A percentile compares a stretch with the other conserved stretches of the same genome.
phyloP scores from a whole-genome alignment of 2,329 filamentous ascomycete species.

The Colletotrichum zoysiae region DNA sequence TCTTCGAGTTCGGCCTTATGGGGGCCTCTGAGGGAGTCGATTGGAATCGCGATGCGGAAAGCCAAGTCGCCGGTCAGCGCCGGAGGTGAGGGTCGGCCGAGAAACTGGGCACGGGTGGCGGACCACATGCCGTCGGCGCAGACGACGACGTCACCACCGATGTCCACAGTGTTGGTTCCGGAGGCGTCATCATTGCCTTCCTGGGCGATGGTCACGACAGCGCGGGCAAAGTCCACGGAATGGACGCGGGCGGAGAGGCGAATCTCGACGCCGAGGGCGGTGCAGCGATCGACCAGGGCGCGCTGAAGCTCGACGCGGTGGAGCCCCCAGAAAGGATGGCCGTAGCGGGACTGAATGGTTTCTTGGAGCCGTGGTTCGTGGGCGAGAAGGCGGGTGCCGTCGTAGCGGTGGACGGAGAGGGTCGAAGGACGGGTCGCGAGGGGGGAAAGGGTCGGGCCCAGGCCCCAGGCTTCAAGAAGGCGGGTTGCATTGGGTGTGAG shows the following conservation, averaged over 20 bases:
- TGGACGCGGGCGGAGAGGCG: slow-evolving; percentile 30
- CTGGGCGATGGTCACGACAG: slow-evolving; percentile 48
- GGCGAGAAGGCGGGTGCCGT: slow-evolving; percentile 42
- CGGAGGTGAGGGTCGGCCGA: slow-evolving; percentile 59
- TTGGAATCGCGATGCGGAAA: slow-evolving; percentile 64
- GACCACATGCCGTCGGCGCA: slow-evolving; percentile 64
- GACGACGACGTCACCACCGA: slow-evolving; percentile 59
- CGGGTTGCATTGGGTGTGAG: slow-evolving; percentile 42
- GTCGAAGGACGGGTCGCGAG: slow-evolving; percentile 38
- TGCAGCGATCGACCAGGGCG: slow-evolving; percentile 56
- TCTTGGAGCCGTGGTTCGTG: slow-evolving; percentile 36
- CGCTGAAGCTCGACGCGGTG: slow-evolving; percentile 63
- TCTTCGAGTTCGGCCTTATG: slow-evolving; percentile 53
- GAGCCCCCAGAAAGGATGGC: slow-evolving; percentile 59
- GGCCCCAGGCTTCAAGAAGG: slow-evolving; percentile 39
- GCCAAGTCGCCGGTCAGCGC: slow-evolving; percentile 67
- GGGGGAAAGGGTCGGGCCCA: slow-evolving; percentile 29
- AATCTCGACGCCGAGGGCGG: slow-evolving; percentile 53
- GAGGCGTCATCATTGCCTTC: slow-evolving; percentile 40
- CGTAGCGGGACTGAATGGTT: slow-evolving; percentile 32
- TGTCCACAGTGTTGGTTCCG: slow-evolving; percentile 44
- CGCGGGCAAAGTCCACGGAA: slow-evolving; percentile 31
- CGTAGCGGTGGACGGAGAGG: slow-evolving; percentile 43
- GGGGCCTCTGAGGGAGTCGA: slow-evolving; percentile 60
- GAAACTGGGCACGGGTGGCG: slow-evolving; percentile 57